Conservation (phyloP, 169 alveolate genomes). For the Plasmodium coatneyi region DNA sequence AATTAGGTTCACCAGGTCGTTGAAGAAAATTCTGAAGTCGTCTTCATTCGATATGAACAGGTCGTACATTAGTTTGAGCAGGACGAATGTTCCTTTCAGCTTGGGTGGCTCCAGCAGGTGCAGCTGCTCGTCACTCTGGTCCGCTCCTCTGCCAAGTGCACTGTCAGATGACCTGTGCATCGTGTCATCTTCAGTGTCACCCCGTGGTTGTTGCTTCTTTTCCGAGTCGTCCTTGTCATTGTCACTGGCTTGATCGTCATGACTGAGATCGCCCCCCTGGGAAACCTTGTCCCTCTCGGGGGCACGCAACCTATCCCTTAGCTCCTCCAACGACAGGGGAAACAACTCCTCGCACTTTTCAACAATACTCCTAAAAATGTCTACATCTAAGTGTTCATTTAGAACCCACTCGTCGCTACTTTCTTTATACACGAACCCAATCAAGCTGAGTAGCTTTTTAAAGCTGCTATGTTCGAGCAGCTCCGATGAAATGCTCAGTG, state of each 20-base stretch:
- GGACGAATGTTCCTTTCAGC: conserved; percentile 28
- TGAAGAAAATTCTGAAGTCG: conserved; percentile 46
- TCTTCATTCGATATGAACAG: conserved; percentile 37
- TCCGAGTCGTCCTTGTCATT: background rate
- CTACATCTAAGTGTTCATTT: conserved; percentile 22
- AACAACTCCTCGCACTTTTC: conserved; percentile 50
- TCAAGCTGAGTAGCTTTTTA: conserved; percentile 18
- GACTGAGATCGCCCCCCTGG: background rate
- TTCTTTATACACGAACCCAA: conserved; percentile 47
- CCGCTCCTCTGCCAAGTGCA: background rate
- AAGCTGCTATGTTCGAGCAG: conserved; percentile 44
- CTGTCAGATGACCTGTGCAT: background rate
- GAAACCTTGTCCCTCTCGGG: background rate
- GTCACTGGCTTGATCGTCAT: background rate
- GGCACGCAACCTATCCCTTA: background rate
- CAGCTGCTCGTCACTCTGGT: background rate
- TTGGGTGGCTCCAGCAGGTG: background rate
- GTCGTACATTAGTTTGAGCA: conserved; percentile 38
- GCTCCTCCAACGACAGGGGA: background rate
- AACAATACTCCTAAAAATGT: conserved; percentile 16
- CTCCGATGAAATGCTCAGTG: conserved; percentile 59
- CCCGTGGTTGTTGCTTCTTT: background rate
- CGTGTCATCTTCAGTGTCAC: background rate
- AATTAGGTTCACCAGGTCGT: conserved; percentile 24
- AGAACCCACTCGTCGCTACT: conserved; percentile 39